A percentile compares a stretch with the other conserved stretches of the same genome.
Conservation (phyloP, 1,284 basidiomycete species). For the Boletus calvinii region DNA sequence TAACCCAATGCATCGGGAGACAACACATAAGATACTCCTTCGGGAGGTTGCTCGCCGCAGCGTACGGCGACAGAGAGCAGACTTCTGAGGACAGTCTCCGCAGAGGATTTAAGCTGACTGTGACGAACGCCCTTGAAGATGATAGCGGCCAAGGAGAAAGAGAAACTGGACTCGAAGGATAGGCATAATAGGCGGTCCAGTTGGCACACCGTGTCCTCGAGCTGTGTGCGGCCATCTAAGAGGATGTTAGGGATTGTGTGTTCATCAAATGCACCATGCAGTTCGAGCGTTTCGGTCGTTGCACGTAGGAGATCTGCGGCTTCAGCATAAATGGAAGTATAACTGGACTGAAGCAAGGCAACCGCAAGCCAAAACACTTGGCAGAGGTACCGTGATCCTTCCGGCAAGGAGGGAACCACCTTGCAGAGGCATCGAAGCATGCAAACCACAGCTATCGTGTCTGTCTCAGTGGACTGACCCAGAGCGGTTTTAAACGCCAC, state of each 20-base stretch:
- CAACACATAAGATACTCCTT: conserved; percentile 44
- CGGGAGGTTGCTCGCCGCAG: conserved; percentile 40
- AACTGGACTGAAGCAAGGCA: conserved; percentile 74
- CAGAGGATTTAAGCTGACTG: conserved; percentile 57
- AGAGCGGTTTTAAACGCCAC: conserved; percentile 76
- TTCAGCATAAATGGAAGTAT: conserved; percentile 72
- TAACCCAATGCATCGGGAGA: conserved; percentile 70
- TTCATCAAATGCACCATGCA: conserved; percentile 55
- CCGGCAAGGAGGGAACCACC: conserved; percentile 67
- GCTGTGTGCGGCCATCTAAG: conserved; percentile 59
- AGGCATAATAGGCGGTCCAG: conserved; percentile 73
- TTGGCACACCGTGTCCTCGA: conserved; percentile 71
- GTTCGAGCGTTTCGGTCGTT: conserved; percentile 66
- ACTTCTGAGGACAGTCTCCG: conserved; percentile 56
- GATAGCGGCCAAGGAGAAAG: conserved; percentile 77
- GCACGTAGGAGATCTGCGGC: conserved; percentile 64
- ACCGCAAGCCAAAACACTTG: conserved; percentile 87
- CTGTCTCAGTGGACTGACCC: conserved; percentile 61
- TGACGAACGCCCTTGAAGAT: conserved; percentile 86
- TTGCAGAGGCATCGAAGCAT: conserved; percentile 85
- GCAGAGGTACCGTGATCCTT: conserved; percentile 70
- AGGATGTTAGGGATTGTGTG: conserved; percentile 58
- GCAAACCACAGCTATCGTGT: conserved; percentile 75
- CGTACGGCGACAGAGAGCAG: conserved; percentile 58
- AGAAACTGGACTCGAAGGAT: conserved; percentile 78